Evolutionary conservation across 2,329 filamentous ascomycete genomes (phyloP).

Genomic region (Lasiodiplodia sp.): DNA sequence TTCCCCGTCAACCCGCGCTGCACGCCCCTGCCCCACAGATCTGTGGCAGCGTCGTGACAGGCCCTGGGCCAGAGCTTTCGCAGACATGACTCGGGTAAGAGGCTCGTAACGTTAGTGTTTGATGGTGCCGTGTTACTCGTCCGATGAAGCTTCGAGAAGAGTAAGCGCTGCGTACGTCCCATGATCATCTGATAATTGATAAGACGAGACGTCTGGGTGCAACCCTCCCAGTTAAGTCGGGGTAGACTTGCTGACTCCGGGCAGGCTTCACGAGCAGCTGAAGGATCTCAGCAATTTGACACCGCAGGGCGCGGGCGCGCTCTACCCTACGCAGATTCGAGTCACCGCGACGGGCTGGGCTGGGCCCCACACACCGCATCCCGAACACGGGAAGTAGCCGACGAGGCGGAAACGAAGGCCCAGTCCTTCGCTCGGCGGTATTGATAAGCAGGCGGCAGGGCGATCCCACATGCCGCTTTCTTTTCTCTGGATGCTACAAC

Average conservation of each 20-base stretch:
- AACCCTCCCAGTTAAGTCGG: not conserved
- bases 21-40: conserved; percentile 20
- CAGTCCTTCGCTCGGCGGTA: conserved; percentile 1
- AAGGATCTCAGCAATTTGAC: not conserved
- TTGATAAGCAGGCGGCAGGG: conserved; percentile 15
- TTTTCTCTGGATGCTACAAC: not conserved
- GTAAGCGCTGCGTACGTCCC: no score
- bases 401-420: not conserved
- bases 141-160: not conserved
- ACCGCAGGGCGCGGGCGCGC: conserved; percentile 2
- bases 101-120: not conserved
- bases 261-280: not conserved
- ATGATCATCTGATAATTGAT: conserved; percentile 20
- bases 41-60: conserved; percentile 1
- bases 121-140: not conserved
- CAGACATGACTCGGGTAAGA: conserved; percentile 8
- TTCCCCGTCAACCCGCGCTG: not conserved
- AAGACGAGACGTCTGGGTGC: not conserved
- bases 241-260: not conserved
- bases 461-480: conserved; percentile 6
- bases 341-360: conserved; percentile 5
- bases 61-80: not conserved
- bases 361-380: conserved; percentile 10
- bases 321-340: not conserved
- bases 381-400: conserved; percentile 1